Evolutionary conservation across 164 flowering plant genomes (phyloP).

Genomic region (Umbilicus rupestris): DNA sequence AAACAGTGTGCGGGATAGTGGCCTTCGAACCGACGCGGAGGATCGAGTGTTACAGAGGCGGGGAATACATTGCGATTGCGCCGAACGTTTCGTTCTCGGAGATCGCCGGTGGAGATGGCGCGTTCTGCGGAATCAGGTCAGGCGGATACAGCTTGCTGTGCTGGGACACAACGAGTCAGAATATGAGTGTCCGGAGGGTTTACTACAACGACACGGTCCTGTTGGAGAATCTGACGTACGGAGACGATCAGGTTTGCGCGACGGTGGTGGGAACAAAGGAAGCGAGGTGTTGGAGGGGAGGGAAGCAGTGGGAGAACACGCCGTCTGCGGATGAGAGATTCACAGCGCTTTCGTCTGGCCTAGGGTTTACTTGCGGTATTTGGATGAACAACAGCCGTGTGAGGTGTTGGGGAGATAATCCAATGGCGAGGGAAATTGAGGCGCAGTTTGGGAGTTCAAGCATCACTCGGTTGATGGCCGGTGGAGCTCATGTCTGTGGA

Average conservation of each 20-base stretch:
- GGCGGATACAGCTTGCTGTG: constrained; percentile 58
- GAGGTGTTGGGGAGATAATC: constrained; percentile 42
- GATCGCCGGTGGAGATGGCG: constrained; percentile 54
- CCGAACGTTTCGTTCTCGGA: constrained; percentile 48
- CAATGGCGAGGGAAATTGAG: constrained; percentile 14
- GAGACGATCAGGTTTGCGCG: constrained; percentile 67
- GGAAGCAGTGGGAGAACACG: background rate
- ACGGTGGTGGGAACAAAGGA: constrained; percentile 20
- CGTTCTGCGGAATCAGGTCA: constrained; percentile 64
- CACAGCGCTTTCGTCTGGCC: constrained; percentile 40
- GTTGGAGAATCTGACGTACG: constrained; percentile 38
- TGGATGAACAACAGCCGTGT: constrained; percentile 20
- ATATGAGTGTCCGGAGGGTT: constrained; percentile 26
- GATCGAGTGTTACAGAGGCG: constrained; percentile 38
- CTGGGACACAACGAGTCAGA: constrained; percentile 33
- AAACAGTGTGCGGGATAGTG: constrained; percentile 64
- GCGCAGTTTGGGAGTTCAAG: constrained; percentile 19
- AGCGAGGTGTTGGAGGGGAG: constrained; percentile 59
- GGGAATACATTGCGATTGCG: constrained; percentile 12
- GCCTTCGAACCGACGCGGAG: constrained; percentile 31
- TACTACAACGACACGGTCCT: constrained; percentile 25
- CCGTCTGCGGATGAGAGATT: constrained; percentile 15
- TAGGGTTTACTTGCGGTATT: constrained; percentile 66
- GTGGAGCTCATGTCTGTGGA: constrained; percentile 60
- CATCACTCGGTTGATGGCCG: constrained; percentile 43